Base-by-base conservation (phyloP, 306 rosid genomes). In the Quercus engelmannii region DNA sequence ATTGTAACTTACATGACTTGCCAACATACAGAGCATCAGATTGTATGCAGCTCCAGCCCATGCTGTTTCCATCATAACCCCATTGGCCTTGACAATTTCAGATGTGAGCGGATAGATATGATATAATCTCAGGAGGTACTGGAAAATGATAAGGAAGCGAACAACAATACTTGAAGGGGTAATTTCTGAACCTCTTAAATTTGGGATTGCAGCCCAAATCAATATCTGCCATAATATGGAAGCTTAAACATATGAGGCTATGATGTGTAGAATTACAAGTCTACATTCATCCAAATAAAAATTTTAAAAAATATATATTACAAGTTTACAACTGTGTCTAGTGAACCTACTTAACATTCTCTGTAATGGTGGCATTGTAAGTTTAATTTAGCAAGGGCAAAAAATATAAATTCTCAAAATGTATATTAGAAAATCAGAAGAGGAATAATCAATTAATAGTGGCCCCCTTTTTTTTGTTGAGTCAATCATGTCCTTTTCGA, bases 11-110 rank as follows among this genome's bases (percentile, higher is more conserved):
- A 89, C 93, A 77, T 89, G 93, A 78, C 91, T 89, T 74, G 93
- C 91, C 21, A 89, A 77, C 93, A 87, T 87, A 69, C 83, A 89
- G 25, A 89, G 93, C 56, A 69, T 87, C 73, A 89, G 81, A 79
- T 89, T 83, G 78, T 85, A 89, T 59, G 88, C 91, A 68, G 91
- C 93, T 14, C 93, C 93, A 25, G 89, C 91, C 93, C 93, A 89
- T 31, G 93, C 89, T 54, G 88, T 89, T 73, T 87, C 90, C 91
- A 87, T 87, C 84, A 89, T 74, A 10, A 89, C 84, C 26, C 95
- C 92, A 28, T 80, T 89, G 21, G 90, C 84, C 73, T 87, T 84
- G 65, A 72, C 28, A 63, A 91, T 91, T 77, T 87, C 81, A 38
- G 84, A 81, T 33, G 91, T 85, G 14, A 91, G 77, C 28, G 91